Evolutionary conservation across 1,139 yeast species (phyloP).

Genomic region (Yamadazyma trypodendri): DNA sequence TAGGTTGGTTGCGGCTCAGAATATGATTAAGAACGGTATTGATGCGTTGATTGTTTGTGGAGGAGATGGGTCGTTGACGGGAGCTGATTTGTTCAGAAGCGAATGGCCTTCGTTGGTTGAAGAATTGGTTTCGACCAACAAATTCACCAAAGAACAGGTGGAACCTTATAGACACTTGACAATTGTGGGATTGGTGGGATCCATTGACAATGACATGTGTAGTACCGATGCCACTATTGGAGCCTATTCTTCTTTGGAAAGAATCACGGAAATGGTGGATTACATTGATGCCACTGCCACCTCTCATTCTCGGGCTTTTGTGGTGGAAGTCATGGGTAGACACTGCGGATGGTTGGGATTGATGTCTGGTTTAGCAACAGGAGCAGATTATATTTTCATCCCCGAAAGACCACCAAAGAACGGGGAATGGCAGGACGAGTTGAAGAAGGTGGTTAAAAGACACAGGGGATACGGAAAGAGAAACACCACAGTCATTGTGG

Average conservation of each 20-base stretch:
- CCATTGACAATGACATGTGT: slow-evolving; percentile 83
- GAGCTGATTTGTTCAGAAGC: slow-evolving; percentile 73
- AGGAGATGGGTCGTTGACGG: slow-evolving; percentile 84
- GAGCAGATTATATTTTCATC: slow-evolving; percentile 77
- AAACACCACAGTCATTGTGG: slow-evolving; percentile 77
- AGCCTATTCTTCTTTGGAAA: slow-evolving; percentile 72
- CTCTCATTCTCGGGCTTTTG: slow-evolving; percentile 81
- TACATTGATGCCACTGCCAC: slow-evolving; percentile 83
- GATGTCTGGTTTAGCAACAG: slow-evolving; percentile 80
- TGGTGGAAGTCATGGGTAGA: slow-evolving; percentile 87
- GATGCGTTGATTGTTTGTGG: slow-evolving; percentile 82
- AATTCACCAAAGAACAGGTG: slow-evolving; percentile 51
- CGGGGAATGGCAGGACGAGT: slow-evolving; percentile 63
- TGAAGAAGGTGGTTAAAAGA: slow-evolving; percentile 61
- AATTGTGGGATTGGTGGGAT: slow-evolving; percentile 77
- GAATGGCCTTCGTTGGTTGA: slow-evolving; percentile 77
- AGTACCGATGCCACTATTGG: slow-evolving; percentile 82
- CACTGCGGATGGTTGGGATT: slow-evolving; percentile 87
- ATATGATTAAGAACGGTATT: slow-evolving; percentile 69
- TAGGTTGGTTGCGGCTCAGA: slow-evolving; percentile 62
- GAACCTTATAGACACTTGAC: slow-evolving; percentile 57
- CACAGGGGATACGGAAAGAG: slow-evolving; percentile 73
- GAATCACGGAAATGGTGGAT: slow-evolving; percentile 77
- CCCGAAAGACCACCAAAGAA: slow-evolving; percentile 74
- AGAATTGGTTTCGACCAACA: slow-evolving; percentile 53